These are phyloP conservation scores for Rostrohypoxylon terebratum DNA, from an alignment of 495 filamentous ascomycete species.

Conservation along the genomic window DNA sequence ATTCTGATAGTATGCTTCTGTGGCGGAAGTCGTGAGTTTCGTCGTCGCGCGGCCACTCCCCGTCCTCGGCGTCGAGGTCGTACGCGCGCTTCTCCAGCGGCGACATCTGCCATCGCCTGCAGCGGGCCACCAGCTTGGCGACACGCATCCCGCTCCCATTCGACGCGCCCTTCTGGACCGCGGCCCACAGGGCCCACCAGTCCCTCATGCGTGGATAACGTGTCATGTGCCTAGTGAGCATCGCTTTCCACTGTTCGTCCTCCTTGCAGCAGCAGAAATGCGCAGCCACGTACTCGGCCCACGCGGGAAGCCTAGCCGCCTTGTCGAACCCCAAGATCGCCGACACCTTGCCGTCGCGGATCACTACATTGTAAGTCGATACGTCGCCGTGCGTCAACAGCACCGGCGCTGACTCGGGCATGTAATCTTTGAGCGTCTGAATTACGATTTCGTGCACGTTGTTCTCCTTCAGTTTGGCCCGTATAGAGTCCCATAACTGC, in stretches of 20 bases:
- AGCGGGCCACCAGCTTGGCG: constrained; percentile 24
- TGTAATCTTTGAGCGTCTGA: constrained; percentile 29
- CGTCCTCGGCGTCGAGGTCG: constrained; percentile 1
- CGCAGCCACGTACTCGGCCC: constrained; percentile 44
- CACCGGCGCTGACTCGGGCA: constrained; percentile 44
- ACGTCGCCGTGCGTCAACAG: constrained; percentile 47
- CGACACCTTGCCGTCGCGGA: constrained; percentile 31
- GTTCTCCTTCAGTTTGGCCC: constrained; percentile 10
- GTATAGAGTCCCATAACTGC: constrained; percentile 35
- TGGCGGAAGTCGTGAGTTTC: not conserved
- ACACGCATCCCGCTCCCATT: constrained; percentile 21
- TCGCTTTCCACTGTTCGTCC: constrained; percentile 46
- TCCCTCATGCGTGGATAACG: constrained; percentile 39
- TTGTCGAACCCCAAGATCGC: constrained; percentile 43
- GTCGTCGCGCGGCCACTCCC: not conserved
- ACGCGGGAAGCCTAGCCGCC: constrained; percentile 43
- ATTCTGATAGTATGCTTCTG: not conserved
- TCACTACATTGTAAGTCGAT: constrained; percentile 37
- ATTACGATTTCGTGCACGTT: constrained; percentile 29
- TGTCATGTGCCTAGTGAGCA: constrained; percentile 38
- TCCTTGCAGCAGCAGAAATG: constrained; percentile 46
- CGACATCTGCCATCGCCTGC: constrained; percentile 32
- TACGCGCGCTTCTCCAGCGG: constrained; percentile 22
- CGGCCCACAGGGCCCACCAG: constrained; percentile 46
- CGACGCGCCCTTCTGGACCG: constrained; percentile 19